phyloP scores from a whole-genome alignment of 2,329 filamentous ascomycete species.

The Trichophaea hybrida region DNA sequence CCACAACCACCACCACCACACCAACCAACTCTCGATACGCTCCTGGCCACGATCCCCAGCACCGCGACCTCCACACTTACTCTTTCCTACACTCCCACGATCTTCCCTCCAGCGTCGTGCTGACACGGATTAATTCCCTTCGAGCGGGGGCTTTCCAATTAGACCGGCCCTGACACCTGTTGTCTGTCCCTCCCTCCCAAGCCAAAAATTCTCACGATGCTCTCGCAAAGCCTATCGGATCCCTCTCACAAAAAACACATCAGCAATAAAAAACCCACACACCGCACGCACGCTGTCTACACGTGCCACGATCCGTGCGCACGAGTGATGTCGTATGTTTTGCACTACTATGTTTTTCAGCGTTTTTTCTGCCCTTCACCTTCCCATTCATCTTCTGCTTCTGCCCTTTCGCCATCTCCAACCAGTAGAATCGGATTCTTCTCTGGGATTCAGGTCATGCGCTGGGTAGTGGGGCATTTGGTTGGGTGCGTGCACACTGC shows the following conservation, averaged over 20 bases:
- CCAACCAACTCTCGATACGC: neutral
- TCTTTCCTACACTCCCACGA: neutral
- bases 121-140: neutral
- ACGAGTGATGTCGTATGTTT: conserved; percentile 3
- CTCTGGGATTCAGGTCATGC: neutral
- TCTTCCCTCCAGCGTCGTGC: neutral
- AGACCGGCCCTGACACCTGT: neutral
- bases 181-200: neutral
- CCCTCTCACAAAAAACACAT: neutral
- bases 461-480: neutral
- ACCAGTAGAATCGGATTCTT: neutral
- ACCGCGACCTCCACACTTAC: neutral
- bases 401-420: neutral
- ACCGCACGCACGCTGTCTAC: neutral
- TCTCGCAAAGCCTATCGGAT: too few relatives aligned
- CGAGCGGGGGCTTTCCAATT: neutral
- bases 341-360: neutral
- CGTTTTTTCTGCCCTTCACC: neutral
- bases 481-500: neutral
- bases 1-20: neutral
- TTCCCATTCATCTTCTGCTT: neutral
- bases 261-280: neutral
- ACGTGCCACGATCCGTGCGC: neutral
- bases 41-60: neutral
- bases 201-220: neutral